A percentile compares a stretch with the other conserved stretches of the same genome.
Conservation (phyloP, 345 rosid species). For the Punica granatum region DNA sequence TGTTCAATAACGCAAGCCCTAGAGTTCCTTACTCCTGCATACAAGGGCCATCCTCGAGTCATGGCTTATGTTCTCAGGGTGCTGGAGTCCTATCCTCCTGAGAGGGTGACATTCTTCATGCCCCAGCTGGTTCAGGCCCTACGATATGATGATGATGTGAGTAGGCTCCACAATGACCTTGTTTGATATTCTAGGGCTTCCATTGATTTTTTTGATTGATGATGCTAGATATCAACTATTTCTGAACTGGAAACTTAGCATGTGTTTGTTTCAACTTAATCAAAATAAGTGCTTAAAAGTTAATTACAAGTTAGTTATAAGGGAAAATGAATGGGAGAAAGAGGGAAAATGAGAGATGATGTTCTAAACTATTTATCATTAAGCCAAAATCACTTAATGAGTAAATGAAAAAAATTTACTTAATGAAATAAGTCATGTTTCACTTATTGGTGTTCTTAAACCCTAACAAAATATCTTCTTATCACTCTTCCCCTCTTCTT, state of each 20-base stretch:
- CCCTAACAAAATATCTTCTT: too few species aligned
- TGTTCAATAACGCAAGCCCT: conserved; percentile 97
- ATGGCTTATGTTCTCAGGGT: conserved; percentile 99
- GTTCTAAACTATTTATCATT: too few species aligned
- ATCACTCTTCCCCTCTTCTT: too few species aligned
- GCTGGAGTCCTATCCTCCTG: conserved; percentile 98
- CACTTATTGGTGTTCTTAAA: too few species aligned
- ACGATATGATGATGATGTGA: conserved; percentile 86
- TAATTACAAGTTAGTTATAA: too few species aligned
- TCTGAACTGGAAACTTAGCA: background rate
- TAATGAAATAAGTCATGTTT: too few species aligned
- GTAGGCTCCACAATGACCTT: conserved; percentile 7
- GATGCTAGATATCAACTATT: background rate
- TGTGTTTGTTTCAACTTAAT: too few species aligned
- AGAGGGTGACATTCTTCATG: conserved; percentile 91
- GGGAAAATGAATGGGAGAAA: too few species aligned
- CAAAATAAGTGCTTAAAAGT: too few species aligned
- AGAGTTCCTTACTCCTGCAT: conserved; percentile 87
- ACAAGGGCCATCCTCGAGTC: conserved; percentile 97
- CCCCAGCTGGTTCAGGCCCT: conserved; percentile 96
- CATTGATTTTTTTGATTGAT: background rate
- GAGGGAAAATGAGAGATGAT: too few species aligned
- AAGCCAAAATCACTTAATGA: too few species aligned
- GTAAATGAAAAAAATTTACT: too few species aligned
- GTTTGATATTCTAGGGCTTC: background rate